These are phyloP conservation scores for Meyerozyma sp. DNA, from an alignment of 1,139 yeast species.

Conservation along the genomic window DNA sequence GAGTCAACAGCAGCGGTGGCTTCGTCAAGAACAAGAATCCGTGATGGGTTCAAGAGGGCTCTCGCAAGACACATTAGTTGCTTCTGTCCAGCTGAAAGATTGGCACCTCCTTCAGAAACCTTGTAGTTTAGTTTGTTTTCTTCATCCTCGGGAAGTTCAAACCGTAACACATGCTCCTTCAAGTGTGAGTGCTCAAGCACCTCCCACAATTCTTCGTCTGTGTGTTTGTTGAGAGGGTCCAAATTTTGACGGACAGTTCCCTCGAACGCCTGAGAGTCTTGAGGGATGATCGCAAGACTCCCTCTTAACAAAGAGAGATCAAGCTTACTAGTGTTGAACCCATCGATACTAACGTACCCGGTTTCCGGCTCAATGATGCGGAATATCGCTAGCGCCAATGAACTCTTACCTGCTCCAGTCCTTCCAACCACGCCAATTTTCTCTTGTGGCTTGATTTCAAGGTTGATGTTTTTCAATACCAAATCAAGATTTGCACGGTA, in stretches of 20 bases:
- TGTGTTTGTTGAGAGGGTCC: constrained; percentile 50
- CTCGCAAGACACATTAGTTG: constrained; percentile 74
- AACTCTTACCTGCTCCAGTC: constrained; percentile 83
- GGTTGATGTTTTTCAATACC: constrained; percentile 48
- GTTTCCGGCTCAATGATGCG: constrained; percentile 61
- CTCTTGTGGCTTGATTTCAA: constrained; percentile 53
- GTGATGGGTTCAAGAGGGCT: constrained; percentile 56
- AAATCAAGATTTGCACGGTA: constrained; percentile 58
- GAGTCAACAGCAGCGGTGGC: constrained; percentile 86
- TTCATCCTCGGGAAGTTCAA: constrained; percentile 21
- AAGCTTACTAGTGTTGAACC: constrained; percentile 39
- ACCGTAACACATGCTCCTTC: constrained; percentile 36
- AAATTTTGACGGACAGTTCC: constrained; percentile 58
- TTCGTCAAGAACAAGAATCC: constrained; percentile 68
- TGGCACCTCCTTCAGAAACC: constrained; percentile 66
- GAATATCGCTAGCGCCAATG: constrained; percentile 67
- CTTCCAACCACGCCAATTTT: constrained; percentile 82
- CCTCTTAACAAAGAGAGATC: constrained; percentile 49
- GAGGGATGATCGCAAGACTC: constrained; percentile 60
- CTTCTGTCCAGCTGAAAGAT: constrained; percentile 72
- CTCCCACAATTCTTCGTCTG: constrained; percentile 51
- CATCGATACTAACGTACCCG: constrained; percentile 52
- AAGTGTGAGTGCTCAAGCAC: constrained; percentile 51
- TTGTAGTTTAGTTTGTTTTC: constrained; percentile 32
- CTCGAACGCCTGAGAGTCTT: constrained; percentile 62